Conservation (phyloP, 306 rosid genomes). For the Medicago lupulina region DNA sequence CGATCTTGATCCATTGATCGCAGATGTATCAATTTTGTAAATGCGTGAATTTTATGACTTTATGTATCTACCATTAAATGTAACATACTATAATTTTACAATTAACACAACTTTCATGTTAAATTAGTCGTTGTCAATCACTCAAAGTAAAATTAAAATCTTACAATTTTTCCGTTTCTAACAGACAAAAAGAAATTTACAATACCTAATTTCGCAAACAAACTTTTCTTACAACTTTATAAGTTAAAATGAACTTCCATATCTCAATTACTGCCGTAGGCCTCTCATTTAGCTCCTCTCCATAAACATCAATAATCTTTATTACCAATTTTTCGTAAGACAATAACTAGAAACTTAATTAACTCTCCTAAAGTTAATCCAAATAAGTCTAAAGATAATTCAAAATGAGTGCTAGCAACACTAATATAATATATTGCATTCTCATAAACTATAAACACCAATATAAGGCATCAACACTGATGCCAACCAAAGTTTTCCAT, state of each 20-base stretch:
- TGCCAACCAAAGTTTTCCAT: constrained; percentile 82
- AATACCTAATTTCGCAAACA: too few relatives aligned
- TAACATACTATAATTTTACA: neutral
- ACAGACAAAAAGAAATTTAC: too few relatives aligned
- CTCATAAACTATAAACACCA: constrained; percentile 56
- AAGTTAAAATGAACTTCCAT: neutral
- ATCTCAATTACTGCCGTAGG: neutral
- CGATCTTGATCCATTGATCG: too few relatives aligned
- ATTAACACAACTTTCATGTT: constrained; percentile 1
- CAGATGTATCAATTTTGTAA: too few relatives aligned
- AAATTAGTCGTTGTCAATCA: neutral
- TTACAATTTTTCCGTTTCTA: too few relatives aligned
- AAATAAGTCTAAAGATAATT: neutral
- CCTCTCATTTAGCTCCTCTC: neutral
- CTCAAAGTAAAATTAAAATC: neutral
- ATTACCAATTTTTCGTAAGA: neutral
- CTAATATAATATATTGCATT: neutral
- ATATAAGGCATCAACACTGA: constrained; percentile 82
- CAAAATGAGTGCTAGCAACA: neutral
- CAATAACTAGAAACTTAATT: neutral
- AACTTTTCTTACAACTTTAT: neutral
- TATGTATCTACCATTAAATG: neutral
- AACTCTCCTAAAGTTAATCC: neutral
- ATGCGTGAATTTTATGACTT: too few relatives aligned
- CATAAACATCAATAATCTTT: neutral